These are phyloP conservation scores for Fusarium euwallaceae DNA, from an alignment of 2,329 filamentous ascomycete species.

Conservation along the genomic window DNA sequence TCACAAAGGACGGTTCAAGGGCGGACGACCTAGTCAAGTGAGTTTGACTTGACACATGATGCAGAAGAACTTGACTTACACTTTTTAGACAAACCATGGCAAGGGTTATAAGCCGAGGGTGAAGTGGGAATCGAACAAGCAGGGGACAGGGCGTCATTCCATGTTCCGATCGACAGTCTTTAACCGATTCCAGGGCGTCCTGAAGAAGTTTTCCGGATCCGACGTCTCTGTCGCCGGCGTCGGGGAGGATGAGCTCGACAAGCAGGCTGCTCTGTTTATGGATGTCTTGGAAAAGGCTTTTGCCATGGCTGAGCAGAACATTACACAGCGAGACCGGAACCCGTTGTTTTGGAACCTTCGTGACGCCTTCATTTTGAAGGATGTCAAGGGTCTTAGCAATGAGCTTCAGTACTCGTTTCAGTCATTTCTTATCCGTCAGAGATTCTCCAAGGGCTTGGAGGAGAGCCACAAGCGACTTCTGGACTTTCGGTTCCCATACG, in stretches of 20 bases:
- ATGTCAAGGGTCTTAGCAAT: conserved; percentile 63
- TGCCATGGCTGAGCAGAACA: conserved; percentile 56
- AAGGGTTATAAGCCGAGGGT: conserved; percentile 53
- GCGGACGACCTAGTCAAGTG: conserved; percentile 45
- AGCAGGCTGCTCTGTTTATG: conserved; percentile 61
- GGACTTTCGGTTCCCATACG: conserved; percentile 89
- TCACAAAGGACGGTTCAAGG: conserved; percentile 9
- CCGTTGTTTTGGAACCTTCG: conserved; percentile 70
- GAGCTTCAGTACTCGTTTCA: conserved; percentile 78
- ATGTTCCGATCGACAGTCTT: conserved; percentile 53
- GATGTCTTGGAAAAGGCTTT: conserved; percentile 61
- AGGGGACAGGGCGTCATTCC: conserved; percentile 47
- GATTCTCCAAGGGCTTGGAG: conserved; percentile 68
- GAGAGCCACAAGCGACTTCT: conserved; percentile 74
- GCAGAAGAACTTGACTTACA: not conserved
- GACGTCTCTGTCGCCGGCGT: conserved; percentile 45
- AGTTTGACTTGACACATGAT: conserved; percentile 5
- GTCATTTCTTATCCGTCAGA: conserved; percentile 69
- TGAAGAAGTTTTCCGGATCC: conserved; percentile 45
- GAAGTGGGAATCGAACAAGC: conserved; percentile 42
- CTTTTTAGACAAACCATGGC: conserved; percentile 48
- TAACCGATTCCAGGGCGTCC: conserved; percentile 52
- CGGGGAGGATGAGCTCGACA: conserved; percentile 57
- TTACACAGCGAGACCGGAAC: conserved; percentile 59
- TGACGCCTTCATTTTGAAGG: conserved; percentile 68